These are phyloP conservation scores for Aspergillus incahuasiensis DNA, from an alignment of 495 filamentous ascomycete genomes.

Conservation along the genomic window DNA sequence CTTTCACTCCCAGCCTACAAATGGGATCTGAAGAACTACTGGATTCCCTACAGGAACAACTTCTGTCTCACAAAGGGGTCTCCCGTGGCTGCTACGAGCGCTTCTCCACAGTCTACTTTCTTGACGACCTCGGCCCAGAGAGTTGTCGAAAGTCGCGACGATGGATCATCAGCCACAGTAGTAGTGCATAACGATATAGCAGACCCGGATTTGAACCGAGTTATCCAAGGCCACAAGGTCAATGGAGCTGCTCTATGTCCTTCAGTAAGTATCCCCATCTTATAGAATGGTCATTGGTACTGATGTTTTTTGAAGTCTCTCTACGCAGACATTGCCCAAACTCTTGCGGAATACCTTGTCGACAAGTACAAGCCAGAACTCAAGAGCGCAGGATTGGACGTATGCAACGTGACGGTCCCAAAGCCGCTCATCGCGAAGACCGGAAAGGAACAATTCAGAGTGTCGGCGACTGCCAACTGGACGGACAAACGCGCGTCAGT, in stretches of 20 bases:
- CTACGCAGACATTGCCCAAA: conserved; percentile 76
- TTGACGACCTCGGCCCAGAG: conserved; percentile 42
- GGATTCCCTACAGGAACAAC: conserved; percentile 69
- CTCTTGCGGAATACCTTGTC: conserved; percentile 64
- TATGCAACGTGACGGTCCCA: conserved; percentile 61
- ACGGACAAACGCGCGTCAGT: conserved; percentile 24
- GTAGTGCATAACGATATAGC: conserved; percentile 64
- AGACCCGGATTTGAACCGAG: conserved; percentile 53
- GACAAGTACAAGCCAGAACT: conserved; percentile 44
- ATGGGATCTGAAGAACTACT: conserved; percentile 79
- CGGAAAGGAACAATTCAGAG: conserved; percentile 44
- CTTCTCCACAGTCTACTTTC: conserved; percentile 32
- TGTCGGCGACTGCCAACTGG: conserved; percentile 36
- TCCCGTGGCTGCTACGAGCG: conserved; percentile 22
- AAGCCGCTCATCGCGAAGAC: conserved; percentile 64
- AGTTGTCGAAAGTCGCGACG: conserved; percentile 52
- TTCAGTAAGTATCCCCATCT: conserved; percentile 36
- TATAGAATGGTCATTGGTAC: conserved; percentile 4
- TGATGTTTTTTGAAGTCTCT: conserved; percentile 41
- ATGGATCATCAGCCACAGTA: conserved; percentile 50
- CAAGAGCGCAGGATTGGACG: conserved; percentile 37
- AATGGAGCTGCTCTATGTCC: conserved; percentile 58
- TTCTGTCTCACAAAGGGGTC: conserved; percentile 47
- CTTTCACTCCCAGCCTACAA: conserved; percentile 68
- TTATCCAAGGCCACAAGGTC: conserved; percentile 67